Base-by-base conservation (phyloP, 345 rosid species). In the Eucalyptus curtisii region DNA sequence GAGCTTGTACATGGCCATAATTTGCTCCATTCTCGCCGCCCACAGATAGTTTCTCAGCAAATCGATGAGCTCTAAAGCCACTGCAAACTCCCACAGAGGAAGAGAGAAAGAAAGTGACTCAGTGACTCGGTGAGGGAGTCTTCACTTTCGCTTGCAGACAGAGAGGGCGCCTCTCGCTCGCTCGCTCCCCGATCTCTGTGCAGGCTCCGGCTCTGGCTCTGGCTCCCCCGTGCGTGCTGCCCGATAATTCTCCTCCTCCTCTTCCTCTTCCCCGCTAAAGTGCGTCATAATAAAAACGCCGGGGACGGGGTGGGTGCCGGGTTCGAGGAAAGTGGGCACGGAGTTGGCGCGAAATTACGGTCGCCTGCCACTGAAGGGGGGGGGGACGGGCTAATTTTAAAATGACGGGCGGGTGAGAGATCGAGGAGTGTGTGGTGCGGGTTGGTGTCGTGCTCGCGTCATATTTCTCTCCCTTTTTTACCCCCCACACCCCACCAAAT, bases 1-100 rank as follows among this genome's bases (percentile, higher is more conserved):
- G 30, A 90, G 91, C 89, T 84, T 90, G 91, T 84, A 90, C 89
- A 90, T 90, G 86, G 89, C 91, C 86, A 61, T 64, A 85, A 90
- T 90, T 76, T 90, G 91, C 91, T 90, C 91, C 91, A 90, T 90
- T 66, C 49, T 55, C 52, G 44, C 50, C 55, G 2, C 85, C 8
- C 5, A 88, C 8, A 79, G 31, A 71, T 22, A 88, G 47, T 33
- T 22, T 30, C 68, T 31, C 45, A 22, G 89, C 48, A 7, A 27
- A 31, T 49, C 27, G 27, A 20, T 11, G 68, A 61, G 79, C 81
- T 71, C 81, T 52, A 8, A 52, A 52, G 57, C 25, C 25, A 52
- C 57, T 20, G 57, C 57, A 52, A 52, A 52, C 20, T 20, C 57
- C 25, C 57, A 52, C 30, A 55, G 61, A 55, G 61, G 30, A 17